phyloP scores from a whole-genome alignment of 2,329 filamentous ascomycete species.

The Xylariaceae sp. region DNA sequence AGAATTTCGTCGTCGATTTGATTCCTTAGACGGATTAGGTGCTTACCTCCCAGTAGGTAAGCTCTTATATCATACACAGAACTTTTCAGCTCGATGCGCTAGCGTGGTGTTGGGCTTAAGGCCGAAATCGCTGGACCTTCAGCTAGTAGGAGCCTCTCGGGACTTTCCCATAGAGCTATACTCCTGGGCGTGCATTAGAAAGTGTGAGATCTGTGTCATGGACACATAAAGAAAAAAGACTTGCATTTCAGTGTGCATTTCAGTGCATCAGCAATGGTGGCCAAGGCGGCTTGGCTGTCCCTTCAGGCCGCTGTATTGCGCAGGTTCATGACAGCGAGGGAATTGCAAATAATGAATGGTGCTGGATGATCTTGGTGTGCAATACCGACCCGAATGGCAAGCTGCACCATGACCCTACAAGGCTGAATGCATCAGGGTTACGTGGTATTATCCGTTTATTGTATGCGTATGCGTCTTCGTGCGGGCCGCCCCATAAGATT shows the following conservation, averaged over 20 bases:
- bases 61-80: too few species aligned
- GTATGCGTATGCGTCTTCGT: conserved; percentile 8
- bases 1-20: too few species aligned
- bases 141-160: too few species aligned
- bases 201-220: conserved; percentile 7
- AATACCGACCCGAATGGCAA: conserved; percentile 10
- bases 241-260: conserved; percentile 9
- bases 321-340: conserved; percentile 1
- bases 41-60: too few species aligned
- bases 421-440: conserved; percentile 23
- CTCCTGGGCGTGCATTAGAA: conserved; percentile 1
- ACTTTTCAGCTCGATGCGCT: too few species aligned
- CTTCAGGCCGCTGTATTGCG: conserved; percentile 1
- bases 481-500: background rate
- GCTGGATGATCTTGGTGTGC: conserved; percentile 20
- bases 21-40: too few species aligned
- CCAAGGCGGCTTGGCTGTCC: conserved; percentile 3
- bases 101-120: too few species aligned
- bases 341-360: background rate
- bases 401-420: conserved; percentile 21
- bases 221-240: conserved; percentile 4
- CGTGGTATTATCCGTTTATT: conserved; percentile 3
- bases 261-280: conserved; percentile 3
- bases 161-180: background rate
- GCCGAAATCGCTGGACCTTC: too few species aligned